These are phyloP conservation scores for Vachellia collinsii DNA, from an alignment of 306 rosid species.

Conservation along the genomic window DNA sequence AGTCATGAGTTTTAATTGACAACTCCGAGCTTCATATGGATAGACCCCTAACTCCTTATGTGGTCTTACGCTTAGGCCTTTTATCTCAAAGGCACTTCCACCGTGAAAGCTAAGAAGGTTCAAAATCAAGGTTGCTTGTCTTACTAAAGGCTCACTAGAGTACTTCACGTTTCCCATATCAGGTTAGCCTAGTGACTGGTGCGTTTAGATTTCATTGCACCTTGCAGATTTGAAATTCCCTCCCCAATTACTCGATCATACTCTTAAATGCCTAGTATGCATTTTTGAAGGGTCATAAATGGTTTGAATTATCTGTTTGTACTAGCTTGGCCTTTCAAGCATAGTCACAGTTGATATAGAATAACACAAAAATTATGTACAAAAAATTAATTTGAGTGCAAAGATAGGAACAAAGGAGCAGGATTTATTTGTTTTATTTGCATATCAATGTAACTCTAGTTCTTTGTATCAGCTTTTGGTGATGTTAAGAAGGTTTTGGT, in stretches of 20 bases:
- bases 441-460: neutral
- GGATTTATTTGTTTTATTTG: neutral
- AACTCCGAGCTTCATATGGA: neutral
- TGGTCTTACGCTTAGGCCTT: too few species aligned
- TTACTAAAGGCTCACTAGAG: neutral
- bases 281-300: neutral
- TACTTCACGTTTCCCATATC: neutral
- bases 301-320: neutral
- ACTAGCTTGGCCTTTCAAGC: neutral
- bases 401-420: neutral
- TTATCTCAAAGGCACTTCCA: too few species aligned
- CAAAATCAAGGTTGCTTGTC: too few species aligned
- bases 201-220: neutral
- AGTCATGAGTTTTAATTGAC: neutral
- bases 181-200: neutral
- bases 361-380: neutral
- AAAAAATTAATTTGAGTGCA: too few species aligned
- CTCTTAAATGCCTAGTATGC: too few species aligned
- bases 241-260: too few species aligned
- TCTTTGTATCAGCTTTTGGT: neutral
- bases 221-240: neutral
- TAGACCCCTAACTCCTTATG: too few species aligned
- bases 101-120: too few species aligned
- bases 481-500: constrained; percentile 16
- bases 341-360: neutral